Conservation (phyloP, 2,329 filamentous ascomycete species). For the Epichloe glyceriae region DNA sequence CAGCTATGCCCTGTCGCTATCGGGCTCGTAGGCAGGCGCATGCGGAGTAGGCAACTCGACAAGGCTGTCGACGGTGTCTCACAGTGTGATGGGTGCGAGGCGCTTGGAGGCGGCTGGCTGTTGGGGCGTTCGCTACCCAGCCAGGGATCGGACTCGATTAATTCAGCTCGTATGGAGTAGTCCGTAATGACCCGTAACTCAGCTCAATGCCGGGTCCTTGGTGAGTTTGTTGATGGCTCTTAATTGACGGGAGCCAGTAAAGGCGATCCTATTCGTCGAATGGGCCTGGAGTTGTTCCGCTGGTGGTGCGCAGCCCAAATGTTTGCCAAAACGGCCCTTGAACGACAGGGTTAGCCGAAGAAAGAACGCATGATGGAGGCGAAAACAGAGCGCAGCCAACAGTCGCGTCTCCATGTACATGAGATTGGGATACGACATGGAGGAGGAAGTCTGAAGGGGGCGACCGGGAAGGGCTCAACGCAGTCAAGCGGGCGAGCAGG, state of each 20-base stretch:
- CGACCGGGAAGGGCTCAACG: too few relatives aligned
- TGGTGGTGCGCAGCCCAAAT: not conserved
- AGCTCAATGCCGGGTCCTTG: too few relatives aligned
- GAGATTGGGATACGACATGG: not conserved
- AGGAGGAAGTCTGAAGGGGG: not conserved
- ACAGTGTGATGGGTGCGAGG: too few relatives aligned
- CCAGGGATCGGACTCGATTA: too few relatives aligned
- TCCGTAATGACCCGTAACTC: too few relatives aligned
- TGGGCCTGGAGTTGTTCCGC: not conserved
- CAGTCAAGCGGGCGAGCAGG: not conserved
- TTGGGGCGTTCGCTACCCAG: too few relatives aligned
- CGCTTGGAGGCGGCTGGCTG: too few relatives aligned
- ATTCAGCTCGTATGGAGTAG: too few relatives aligned
- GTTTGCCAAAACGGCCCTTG: not conserved
- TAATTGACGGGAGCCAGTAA: not conserved
- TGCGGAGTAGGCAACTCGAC: not conserved
- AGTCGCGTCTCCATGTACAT: not conserved
- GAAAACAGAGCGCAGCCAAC: not conserved
- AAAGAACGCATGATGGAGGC: not conserved
- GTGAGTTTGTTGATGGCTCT: not conserved
- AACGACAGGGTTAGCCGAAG: not conserved
- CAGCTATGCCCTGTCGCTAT: not conserved
- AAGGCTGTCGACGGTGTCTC: too few relatives aligned
- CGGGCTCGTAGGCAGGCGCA: too few relatives aligned
- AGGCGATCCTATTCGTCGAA: not conserved